These are phyloP conservation scores for Lizonia empirigonia DNA, from an alignment of 2,329 filamentous ascomycete species.

Conservation along the genomic window DNA sequence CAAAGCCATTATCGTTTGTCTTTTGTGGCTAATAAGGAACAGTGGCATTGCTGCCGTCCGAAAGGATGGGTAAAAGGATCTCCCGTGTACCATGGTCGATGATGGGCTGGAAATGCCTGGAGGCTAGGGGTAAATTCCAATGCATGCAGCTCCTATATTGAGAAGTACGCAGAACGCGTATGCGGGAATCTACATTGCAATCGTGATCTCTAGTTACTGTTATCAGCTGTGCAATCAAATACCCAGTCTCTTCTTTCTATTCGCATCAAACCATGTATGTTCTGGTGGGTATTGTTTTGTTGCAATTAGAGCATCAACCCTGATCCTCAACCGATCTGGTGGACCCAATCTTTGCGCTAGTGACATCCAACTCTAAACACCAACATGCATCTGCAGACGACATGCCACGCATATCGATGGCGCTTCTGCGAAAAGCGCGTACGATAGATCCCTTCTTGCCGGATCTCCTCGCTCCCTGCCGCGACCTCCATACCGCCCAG, in stretches of 20 bases:
- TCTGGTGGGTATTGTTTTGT: too few species aligned
- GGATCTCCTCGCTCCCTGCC: conserved; percentile 67
- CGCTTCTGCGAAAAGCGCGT: conserved; percentile 61
- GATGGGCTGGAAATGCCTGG: too few species aligned
- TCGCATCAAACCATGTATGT: too few species aligned
- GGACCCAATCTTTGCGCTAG: conserved; percentile 4
- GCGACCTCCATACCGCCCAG: conserved; percentile 65
- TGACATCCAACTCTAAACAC: conserved; percentile 5
- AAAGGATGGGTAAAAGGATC: conserved; percentile 29
- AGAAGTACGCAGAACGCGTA: too few species aligned
- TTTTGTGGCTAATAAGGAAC: not conserved
- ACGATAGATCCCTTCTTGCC: conserved; percentile 62
- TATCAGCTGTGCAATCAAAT: too few species aligned
- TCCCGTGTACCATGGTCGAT: conserved; percentile 29
- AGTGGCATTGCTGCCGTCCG: conserved; percentile 33
- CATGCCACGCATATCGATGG: conserved; percentile 65
- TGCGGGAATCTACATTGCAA: too few species aligned
- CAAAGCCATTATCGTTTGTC: not conserved
- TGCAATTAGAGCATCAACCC: too few species aligned
- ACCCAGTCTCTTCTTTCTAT: too few species aligned
- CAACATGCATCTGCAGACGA: conserved; percentile 15
- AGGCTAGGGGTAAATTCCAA: too few species aligned
- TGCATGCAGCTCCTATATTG: too few species aligned
- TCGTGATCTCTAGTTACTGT: too few species aligned
- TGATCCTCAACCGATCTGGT: not conserved